Conservation (phyloP, 805 yeast genomes). For the Naumovozyma dairenensis region DNA sequence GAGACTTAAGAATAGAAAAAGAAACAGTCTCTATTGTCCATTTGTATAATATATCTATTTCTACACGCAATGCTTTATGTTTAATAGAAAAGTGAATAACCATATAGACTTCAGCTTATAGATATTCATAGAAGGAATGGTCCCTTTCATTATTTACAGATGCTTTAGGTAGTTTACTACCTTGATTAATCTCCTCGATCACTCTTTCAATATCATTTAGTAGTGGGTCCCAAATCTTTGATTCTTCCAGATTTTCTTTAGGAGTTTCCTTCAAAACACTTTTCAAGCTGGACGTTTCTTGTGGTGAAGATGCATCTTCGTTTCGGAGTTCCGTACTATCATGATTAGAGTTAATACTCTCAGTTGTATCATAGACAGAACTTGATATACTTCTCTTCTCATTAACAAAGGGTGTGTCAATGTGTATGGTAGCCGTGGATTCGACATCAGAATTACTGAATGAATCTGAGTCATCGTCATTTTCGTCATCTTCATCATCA, state of each 20-base stretch:
- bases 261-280: too few relatives aligned
- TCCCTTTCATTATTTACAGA: background rate
- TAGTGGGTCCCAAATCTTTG: constrained; percentile 10
- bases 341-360: too few relatives aligned
- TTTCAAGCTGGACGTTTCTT: too few relatives aligned
- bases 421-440: constrained; percentile 10
- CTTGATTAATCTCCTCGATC: constrained; percentile 10
- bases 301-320: too few relatives aligned
- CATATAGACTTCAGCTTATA: constrained; percentile 1
- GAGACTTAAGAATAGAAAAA: too few relatives aligned
- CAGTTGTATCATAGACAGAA: background rate
- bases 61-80: too few relatives aligned
- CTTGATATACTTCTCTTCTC: background rate
- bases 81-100: too few relatives aligned
- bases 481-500: constrained; percentile 15
- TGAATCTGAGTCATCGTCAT: background rate
- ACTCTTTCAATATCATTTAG: constrained; percentile 12
- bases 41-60: too few relatives aligned
- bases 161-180: background rate
- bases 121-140: background rate
- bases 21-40: too few relatives aligned
- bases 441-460: constrained; percentile 3
- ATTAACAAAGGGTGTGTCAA: constrained; percentile 6
- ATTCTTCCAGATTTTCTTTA: too few relatives aligned
- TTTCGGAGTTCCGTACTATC: too few relatives aligned